Base-by-base conservation (phyloP, 2,329 filamentous ascomycete species). In the Capronia americana region DNA sequence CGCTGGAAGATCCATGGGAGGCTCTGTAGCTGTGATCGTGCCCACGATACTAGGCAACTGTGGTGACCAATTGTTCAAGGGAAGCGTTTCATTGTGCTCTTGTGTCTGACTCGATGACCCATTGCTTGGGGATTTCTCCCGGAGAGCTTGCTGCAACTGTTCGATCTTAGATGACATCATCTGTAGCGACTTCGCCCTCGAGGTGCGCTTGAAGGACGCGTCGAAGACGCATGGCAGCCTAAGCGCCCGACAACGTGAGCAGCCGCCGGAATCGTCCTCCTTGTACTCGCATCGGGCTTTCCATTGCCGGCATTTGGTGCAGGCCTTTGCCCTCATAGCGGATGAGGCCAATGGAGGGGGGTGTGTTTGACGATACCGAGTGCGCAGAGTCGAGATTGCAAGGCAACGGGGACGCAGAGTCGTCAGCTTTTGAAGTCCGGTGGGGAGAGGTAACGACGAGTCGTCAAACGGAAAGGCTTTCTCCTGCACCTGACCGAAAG, bases 241-340 rank as follows among this genome's bases (percentile, higher is more conserved):
- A 7, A 63, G 61, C 23, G 61, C 20, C 53, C 28, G 51, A 34
- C 61, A 63, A 12, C 61, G 61, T 34, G 61, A 26, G 34, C 61
- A 63, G 24, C 53, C 61, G 10, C n/a, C 53, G 23, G 53, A 30
- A 41, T 30, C 54, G 26, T 50, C 38, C 23, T 46, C 51, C 17
- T 4, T 11, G 28, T 57, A 57, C 23, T 48, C 51, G 54, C 61
- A 63, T 20, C 53, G 55, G 24, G 54, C 53, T 50, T 63, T 63
- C 61, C 61, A 63, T 38, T 63, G 61, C 28, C 61, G 61, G 34
- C 61, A 63, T 57, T 57, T 63, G 20, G 53, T 57, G 32, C 61
- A 63, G 46, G 61, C 61, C 17, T 63, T 63, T 3, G 61, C 51
- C 28, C 44, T 63, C 61, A 63, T 63, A 23, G 61, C 53, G 53